Conservation (phyloP, 306 rosid species). For the Echinosophora koreensis region DNA sequence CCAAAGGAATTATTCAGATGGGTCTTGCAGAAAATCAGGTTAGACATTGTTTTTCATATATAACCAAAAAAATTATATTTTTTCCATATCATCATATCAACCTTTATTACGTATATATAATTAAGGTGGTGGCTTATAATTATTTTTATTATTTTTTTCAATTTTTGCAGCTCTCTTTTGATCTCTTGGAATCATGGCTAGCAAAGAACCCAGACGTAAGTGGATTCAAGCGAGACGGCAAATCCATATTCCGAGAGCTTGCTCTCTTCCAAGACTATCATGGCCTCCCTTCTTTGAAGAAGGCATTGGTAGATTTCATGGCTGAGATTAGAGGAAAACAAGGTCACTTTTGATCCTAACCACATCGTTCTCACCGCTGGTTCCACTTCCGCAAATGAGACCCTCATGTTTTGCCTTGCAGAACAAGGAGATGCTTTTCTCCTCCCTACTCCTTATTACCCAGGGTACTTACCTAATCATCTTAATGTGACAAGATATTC, state of each 20-base stretch:
- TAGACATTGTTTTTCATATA: neutral
- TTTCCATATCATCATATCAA: neutral
- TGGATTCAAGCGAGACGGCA: slow-evolving; percentile 72
- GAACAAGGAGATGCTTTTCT: slow-evolving; percentile 79
- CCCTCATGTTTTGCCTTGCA: slow-evolving; percentile 83
- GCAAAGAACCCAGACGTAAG: slow-evolving; percentile 79
- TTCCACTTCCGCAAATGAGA: slow-evolving; percentile 85
- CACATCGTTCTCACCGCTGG: slow-evolving; percentile 84
- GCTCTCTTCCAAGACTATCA: slow-evolving; percentile 98
- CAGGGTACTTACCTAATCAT: slow-evolving; percentile 60
- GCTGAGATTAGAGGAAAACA: slow-evolving; percentile 76
- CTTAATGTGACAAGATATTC: too few relatives aligned
- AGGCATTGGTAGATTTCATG: slow-evolving; percentile 83
- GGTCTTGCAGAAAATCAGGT: slow-evolving; percentile 98
- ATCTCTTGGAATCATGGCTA: slow-evolving; percentile 84
- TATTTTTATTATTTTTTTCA: neutral
- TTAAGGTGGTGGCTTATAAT: slow-evolving; percentile 11
- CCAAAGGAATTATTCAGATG: slow-evolving; percentile 92
- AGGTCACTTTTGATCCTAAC: slow-evolving; percentile 68
- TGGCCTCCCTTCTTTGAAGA: slow-evolving; percentile 85
- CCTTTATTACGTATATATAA: neutral
- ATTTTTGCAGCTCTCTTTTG: slow-evolving; percentile 81
- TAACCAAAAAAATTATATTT: neutral
- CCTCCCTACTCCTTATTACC: slow-evolving; percentile 87
- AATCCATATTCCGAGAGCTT: slow-evolving; percentile 84